Evolutionary conservation across 495 filamentous ascomycete genomes (phyloP), one percentile per base, ranked within the genome.

Genomic region (Aspergillus bridgeri): DNA sequence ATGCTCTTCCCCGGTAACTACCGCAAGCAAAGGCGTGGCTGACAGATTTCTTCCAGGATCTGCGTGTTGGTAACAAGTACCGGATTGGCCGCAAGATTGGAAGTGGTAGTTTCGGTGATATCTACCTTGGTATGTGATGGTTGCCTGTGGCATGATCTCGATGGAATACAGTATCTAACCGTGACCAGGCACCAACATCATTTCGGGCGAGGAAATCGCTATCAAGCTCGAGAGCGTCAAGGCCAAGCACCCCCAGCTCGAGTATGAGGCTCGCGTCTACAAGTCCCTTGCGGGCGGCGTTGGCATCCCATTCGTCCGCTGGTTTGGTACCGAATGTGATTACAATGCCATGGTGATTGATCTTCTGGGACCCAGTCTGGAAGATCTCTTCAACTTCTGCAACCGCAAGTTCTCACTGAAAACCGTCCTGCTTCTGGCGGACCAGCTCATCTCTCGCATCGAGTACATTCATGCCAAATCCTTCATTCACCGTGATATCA

Each of bases 331-430:
- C 55, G 95, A 99, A 76, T 99, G 95, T 76, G 95, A 99, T 78
- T 99, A 99, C 85, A 98, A 99, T 77, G 95, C 95, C 67, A 99
- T 99, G 95, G 95, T 99, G 49, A 88, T 99, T 62, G 95, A 99
- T 68, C 86, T 99, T 18, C 89, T 99, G 42, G 95, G 95, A 51
- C 95, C 95, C 57, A 96, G 90, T 71, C 80, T 99, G 81, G 95
- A 99, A 77, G 95, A 99, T 71, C 81, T 99, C n/a, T 99, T 99
- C 91, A 99, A 99, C 85, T 99, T 99, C 75, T 99, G 95, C 86
- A 99, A 98, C 85, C 88, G 95, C 71, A 99, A 99, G 74, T 99
- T 98, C 83, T 96, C 94, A 9, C 78, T 99, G 62, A 99, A 99
- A 88, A 99, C 95, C n/a, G 95, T 99, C 43, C 79, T 99, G 17